These are phyloP conservation scores for Lactifluus rugatus DNA, from an alignment of 768 basidiomycete genomes.

Conservation along the genomic window DNA sequence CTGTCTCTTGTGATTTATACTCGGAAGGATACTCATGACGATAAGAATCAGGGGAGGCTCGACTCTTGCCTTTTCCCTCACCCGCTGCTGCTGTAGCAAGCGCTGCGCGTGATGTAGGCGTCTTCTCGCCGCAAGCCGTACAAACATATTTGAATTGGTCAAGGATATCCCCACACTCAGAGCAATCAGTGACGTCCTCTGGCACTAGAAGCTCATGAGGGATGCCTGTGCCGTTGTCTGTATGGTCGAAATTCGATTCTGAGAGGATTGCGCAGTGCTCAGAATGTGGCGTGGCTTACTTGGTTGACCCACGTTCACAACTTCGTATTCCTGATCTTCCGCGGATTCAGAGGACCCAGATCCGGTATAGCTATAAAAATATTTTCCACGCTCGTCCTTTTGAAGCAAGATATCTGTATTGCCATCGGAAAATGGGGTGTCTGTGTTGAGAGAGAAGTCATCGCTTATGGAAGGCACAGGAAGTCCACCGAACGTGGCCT, in stretches of 20 bases:
- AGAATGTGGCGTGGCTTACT: not conserved
- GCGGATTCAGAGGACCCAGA: constrained; percentile 10
- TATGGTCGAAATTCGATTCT: not conserved
- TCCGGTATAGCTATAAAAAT: constrained; percentile 1
- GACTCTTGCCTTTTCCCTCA: constrained; percentile 45
- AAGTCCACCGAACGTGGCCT: not conserved
- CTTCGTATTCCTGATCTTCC: constrained; percentile 11
- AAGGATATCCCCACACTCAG: constrained; percentile 63
- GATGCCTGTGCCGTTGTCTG: constrained; percentile 23
- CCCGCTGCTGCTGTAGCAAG: constrained; percentile 22
- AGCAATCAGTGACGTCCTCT: constrained; percentile 68
- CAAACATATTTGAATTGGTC: constrained; percentile 89
- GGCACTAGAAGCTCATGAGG: constrained; percentile 42
- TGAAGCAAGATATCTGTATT: constrained; percentile 2
- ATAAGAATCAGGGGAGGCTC: constrained; percentile 13
- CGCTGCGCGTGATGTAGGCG: constrained; percentile 27
- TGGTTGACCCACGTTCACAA: not conserved
- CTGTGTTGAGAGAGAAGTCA: constrained; percentile 19
- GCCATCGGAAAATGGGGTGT: constrained; percentile 6
- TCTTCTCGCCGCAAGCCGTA: constrained; percentile 74
- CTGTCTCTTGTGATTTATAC: not conserved
- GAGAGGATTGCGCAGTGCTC: not conserved
- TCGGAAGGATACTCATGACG: not conserved
- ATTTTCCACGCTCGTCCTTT: constrained; percentile 9
- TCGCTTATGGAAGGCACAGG: constrained; percentile 11